Percentiles rank a stretch among this genome's conserved stretches.
Conservation (phyloP, 768 basidiomycete species). For the Tricholoma flavovirens region DNA sequence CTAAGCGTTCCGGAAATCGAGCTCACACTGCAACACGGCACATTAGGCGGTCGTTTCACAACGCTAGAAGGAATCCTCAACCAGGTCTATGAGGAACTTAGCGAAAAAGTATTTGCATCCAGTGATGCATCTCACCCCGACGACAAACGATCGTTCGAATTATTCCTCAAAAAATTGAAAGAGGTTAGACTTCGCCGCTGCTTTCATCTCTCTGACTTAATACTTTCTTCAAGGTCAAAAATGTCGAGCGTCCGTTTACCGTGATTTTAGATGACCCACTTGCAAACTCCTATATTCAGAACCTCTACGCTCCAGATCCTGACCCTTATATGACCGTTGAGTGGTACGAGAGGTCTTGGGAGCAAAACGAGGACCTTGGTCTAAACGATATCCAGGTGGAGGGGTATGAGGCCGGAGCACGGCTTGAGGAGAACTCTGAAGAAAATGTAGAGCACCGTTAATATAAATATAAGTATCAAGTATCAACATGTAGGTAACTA, state of each 20-base stretch:
- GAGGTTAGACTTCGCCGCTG: constrained; percentile 38
- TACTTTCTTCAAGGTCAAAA: constrained; percentile 54
- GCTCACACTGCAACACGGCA: constrained; percentile 84
- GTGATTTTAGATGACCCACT: constrained; percentile 93
- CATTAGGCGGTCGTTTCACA: constrained; percentile 95
- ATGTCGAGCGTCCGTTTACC: constrained; percentile 76
- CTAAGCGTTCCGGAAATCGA: constrained; percentile 92
- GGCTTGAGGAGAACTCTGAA: neutral
- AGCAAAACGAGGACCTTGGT: constrained; percentile 94
- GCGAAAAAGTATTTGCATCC: constrained; percentile 73
- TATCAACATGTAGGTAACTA: neutral
- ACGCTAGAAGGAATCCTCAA: constrained; percentile 93
- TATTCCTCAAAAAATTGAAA: constrained; percentile 74
- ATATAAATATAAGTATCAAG: no score
- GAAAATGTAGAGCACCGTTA: neutral
- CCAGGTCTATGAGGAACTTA: constrained; percentile 93
- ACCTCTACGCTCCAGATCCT: constrained; percentile 93
- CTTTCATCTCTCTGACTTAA: neutral
- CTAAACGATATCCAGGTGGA: constrained; percentile 88
- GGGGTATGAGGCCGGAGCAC: constrained; percentile 42
- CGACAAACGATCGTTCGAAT: constrained; percentile 58
- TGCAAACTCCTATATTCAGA: constrained; percentile 93
- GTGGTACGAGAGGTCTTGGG: constrained; percentile 75
- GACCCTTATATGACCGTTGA: constrained; percentile 91
- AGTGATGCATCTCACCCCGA: constrained; percentile 56